Base-by-base conservation (phyloP, 306 rosid species). In the Rosa rugosa region DNA sequence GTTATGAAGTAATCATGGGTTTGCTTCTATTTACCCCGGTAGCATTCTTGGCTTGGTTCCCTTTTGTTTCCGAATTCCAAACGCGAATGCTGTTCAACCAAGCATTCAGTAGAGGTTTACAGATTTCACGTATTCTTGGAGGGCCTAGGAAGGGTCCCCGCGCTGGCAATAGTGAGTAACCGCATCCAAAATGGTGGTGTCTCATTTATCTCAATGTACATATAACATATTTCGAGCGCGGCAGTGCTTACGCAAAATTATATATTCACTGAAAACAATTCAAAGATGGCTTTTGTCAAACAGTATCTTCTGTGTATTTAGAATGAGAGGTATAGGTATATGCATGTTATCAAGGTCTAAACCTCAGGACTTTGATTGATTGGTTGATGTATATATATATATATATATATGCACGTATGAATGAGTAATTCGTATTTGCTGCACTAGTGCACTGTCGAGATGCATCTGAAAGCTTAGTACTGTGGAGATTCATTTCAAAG, bases 41-140 rank as follows among this genome's bases (percentile, higher is more conserved):
- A 40, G 99, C 99, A 41, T 89, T 91, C 91, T 86, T 95, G 88
- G 98, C 99, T 17, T 95, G 99, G 99, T 95, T 95, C 68, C 98
- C 99, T 27, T 92, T 92, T 73, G 99, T 95, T 75, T 95, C 99
- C 0, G 99, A 95, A 79, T 95, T 95, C 77, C 99, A 95, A 79
- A 91, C 99, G 0, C 79, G 99, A 81, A 95, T 95, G 98, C 85
- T 95, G 40, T 95, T 95, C 94, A 95, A 95, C 89, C 98, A 92
- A 85, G 99, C 99, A 57, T 91, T 95, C 91, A 95, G 99, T 42
- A 85, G 99, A 87, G 99, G 99, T 82, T 73, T 95, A 71, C 98
- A 95, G 87, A 95, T 95, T 77, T 91, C 97, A 23, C 95, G 97
- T 78, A 95, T 95, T 83, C 97, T 95, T 53, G 99, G 99, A 40